Evolutionary conservation across 2,329 filamentous ascomycete species (phyloP).

Genomic region (Aspergillus piperis): DNA sequence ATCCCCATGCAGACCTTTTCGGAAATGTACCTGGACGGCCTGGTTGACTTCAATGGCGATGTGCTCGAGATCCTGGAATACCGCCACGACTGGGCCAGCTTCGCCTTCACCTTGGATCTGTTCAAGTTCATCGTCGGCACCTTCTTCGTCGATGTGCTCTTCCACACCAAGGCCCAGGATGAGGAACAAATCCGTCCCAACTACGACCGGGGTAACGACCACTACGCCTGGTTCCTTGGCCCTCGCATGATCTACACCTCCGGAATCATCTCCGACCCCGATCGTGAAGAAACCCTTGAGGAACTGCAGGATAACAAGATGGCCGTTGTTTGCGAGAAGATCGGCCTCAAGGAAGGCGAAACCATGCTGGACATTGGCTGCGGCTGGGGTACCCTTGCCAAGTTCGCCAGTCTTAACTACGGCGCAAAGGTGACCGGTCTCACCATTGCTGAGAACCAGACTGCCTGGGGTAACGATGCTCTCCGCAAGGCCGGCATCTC

Average conservation of each 20-base stretch:
- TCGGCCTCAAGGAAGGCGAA: constrained; percentile 73
- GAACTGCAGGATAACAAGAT: constrained; percentile 79
- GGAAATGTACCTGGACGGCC: constrained; percentile 35
- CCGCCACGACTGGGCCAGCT: constrained; percentile 37
- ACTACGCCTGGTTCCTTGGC: constrained; percentile 38
- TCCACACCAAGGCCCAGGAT: constrained; percentile 33
- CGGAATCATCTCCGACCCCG: constrained; percentile 33
- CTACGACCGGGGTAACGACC: constrained; percentile 37
- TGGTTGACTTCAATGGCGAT: constrained; percentile 38
- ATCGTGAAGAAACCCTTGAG: constrained; percentile 34
- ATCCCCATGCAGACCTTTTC: constrained; percentile 32
- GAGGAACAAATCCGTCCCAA: constrained; percentile 36
- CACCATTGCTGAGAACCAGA: constrained; percentile 86
- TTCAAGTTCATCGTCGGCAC: constrained; percentile 35
- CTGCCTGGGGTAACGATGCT: constrained; percentile 83
- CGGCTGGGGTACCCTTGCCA: constrained; percentile 86
- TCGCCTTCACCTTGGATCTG: constrained; percentile 32
- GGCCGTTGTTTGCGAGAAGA: constrained; percentile 85
- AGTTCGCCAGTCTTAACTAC: constrained; percentile 82
- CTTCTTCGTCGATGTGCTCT: constrained; percentile 30
- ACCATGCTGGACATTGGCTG: constrained; percentile 84
- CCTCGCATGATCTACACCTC: constrained; percentile 40
- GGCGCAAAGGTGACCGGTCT: constrained; percentile 69
- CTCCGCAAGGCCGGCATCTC: constrained; percentile 73
- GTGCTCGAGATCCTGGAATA: constrained; percentile 36